phyloP scores from a whole-genome alignment of 805 yeast species.

The Cephaloascus fragrans region DNA sequence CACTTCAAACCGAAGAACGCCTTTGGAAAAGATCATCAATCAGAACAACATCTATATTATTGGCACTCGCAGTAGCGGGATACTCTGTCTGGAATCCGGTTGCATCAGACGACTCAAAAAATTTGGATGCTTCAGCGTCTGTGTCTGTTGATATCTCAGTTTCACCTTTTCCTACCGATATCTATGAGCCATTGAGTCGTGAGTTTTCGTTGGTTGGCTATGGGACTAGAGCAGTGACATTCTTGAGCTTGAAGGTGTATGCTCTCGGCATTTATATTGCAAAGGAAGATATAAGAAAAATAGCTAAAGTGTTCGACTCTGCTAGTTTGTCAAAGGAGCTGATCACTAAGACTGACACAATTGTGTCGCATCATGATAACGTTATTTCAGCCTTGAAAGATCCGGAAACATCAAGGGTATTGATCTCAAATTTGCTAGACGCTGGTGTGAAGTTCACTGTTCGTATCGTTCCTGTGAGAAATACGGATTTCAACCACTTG shows the following conservation, averaged over 20 bases:
- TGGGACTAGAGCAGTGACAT: constrained; percentile 80
- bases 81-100: background rate
- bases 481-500: constrained; percentile 84
- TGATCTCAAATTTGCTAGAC: constrained; percentile 49
- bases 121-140: constrained; percentile 1
- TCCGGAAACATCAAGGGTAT: constrained; percentile 36
- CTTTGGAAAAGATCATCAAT: no score
- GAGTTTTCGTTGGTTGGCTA: constrained; percentile 57
- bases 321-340: constrained; percentile 20
- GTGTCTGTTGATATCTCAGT: constrained; percentile 25
- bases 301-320: constrained; percentile 32
- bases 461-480: constrained; percentile 77
- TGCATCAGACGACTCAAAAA: background rate
- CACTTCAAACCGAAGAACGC: no score
- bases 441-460: constrained; percentile 55
- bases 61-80: background rate
- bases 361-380: constrained; percentile 26
- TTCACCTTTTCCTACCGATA: constrained; percentile 20
- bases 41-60: no score
- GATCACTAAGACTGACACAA: constrained; percentile 8
- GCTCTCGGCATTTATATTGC: constrained; percentile 79
- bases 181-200: constrained; percentile 13
- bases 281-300: constrained; percentile 36
- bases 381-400: constrained; percentile 37
- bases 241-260: constrained; percentile 74